phyloP scores from a whole-genome alignment of 176 grass and related monocot genomes.

The Poa pratensis region DNA sequence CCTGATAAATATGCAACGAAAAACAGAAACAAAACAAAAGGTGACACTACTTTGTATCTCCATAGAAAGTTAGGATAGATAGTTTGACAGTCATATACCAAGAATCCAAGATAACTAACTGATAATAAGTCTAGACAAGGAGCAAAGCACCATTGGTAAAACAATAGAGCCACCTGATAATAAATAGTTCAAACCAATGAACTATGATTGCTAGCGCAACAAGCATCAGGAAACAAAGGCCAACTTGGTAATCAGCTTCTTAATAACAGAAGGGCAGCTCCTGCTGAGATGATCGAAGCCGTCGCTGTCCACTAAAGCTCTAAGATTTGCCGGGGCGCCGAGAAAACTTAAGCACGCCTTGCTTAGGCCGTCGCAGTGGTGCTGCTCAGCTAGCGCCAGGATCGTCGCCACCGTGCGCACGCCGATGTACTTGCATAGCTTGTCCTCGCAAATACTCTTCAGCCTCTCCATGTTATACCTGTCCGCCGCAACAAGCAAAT shows the following conservation, averaged over 20 bases:
- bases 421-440: neutral
- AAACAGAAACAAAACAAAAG: neutral
- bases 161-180: too few relatives aligned
- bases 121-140: too few relatives aligned
- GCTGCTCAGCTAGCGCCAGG: neutral
- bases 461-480: neutral
- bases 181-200: too few relatives aligned
- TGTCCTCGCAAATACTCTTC: neutral
- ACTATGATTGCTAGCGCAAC: too few relatives aligned
- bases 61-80: too few relatives aligned
- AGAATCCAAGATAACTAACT: too few relatives aligned
- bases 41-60: neutral
- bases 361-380: neutral
- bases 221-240: neutral
- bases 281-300: neutral
- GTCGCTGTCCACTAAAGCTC: neutral
- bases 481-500: neutral
- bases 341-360: neutral
- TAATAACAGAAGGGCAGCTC: constrained; percentile 6
- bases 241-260: neutral
- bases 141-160: neutral
- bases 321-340: neutral
- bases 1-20: neutral
- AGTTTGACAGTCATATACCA: too few relatives aligned
- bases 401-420: neutral